A percentile compares a stretch with the other conserved stretches of the same genome.
phyloP scores from a whole-genome alignment of 768 basidiomycete species.

The Brasilioporus rufonigricans region DNA sequence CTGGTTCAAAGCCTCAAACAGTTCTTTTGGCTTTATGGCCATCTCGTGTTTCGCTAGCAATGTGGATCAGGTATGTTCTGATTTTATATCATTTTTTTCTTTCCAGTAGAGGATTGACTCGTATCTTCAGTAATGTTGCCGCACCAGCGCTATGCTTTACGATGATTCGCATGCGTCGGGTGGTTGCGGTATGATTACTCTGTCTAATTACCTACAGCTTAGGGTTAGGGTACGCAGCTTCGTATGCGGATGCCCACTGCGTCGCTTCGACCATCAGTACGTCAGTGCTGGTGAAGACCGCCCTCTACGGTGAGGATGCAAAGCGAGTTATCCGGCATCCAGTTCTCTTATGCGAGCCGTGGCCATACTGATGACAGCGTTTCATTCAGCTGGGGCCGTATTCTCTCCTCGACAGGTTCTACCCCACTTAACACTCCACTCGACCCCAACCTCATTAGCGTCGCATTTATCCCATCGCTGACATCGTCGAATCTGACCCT shows the following conservation, averaged over 20 bases:
- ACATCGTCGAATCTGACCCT: constrained; percentile 41
- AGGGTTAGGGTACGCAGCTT: constrained; percentile 71
- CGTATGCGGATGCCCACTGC: constrained; percentile 82
- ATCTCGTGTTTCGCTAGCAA: no score
- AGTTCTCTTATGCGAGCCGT: background rate
- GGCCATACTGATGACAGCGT: background rate
- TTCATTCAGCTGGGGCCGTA: constrained; percentile 85
- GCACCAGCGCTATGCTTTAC: no score
- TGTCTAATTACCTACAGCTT: no score
- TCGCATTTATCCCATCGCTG: constrained; percentile 76
- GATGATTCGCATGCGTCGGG: no score
- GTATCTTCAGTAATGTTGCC: no score
- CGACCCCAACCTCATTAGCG: constrained; percentile 75
- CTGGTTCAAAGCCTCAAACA: no score
- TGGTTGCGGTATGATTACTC: no score
- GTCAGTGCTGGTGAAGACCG: constrained; percentile 93
- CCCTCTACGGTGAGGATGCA: constrained; percentile 93
- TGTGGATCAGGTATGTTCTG: no score
- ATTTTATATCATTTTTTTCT: no score
- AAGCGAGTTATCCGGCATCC: constrained; percentile 61
- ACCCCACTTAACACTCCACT: constrained; percentile 57
- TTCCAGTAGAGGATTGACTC: no score
- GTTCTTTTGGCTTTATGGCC: no score
- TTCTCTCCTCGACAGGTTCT: constrained; percentile 90
- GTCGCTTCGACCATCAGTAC: constrained; percentile 91